Conservation (phyloP, 345 rosid genomes). For the Isatis tinctoria region DNA sequence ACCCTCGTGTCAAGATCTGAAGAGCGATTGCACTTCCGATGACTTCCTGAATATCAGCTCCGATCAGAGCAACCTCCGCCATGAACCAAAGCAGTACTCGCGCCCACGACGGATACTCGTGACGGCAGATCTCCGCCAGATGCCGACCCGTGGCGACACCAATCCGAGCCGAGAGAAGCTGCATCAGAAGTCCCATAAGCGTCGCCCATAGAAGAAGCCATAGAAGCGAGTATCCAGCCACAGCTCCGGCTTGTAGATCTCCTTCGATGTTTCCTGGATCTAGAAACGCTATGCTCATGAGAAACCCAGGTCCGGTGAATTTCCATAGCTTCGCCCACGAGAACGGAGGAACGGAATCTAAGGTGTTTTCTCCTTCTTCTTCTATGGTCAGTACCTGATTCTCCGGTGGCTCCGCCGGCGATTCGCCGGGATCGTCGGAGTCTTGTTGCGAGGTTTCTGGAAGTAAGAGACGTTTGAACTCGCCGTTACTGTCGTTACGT, state of each 20-base stretch:
- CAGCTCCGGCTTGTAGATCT: slow-evolving; percentile 89
- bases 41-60: slow-evolving; percentile 95
- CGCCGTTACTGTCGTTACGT: slow-evolving; percentile 33
- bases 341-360: slow-evolving; percentile 58
- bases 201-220: slow-evolving; percentile 97
- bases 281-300: slow-evolving; percentile 88
- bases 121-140: slow-evolving; percentile 83
- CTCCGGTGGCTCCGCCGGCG: slow-evolving; percentile 41
- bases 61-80: slow-evolving; percentile 91
- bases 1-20: slow-evolving; percentile 82
- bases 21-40: slow-evolving; percentile 93
- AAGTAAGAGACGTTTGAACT: slow-evolving; percentile 43
- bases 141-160: slow-evolving; percentile 89
- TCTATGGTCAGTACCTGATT: slow-evolving; percentile 48
- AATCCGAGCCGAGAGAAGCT: slow-evolving; percentile 77
- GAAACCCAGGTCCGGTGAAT: slow-evolving; percentile 91
- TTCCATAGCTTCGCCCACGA: slow-evolving; percentile 91
- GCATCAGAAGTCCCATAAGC: slow-evolving; percentile 72
- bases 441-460: slow-evolving; percentile 15
- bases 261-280: slow-evolving; percentile 97
- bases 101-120: slow-evolving; percentile 80
- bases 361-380: slow-evolving; percentile 23
- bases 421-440: slow-evolving; percentile 29
- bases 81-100: slow-evolving; percentile 71
- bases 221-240: slow-evolving; percentile 80